Conservation (phyloP, 306 rosid species). For the Corylus heterophylla region DNA sequence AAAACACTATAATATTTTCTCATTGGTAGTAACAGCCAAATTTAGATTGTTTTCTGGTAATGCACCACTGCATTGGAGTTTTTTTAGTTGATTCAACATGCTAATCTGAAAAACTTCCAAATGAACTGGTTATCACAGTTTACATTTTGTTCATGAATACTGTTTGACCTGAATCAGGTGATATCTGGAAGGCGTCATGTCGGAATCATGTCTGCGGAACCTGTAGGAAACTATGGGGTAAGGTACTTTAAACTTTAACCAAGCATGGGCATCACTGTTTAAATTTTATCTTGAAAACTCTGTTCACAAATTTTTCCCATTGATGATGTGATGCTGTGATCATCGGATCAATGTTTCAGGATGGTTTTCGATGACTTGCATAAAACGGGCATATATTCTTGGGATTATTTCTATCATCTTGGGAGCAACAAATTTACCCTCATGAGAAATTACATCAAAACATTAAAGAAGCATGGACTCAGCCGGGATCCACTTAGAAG, state of each 20-base stretch:
- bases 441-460: slow-evolving; percentile 65
- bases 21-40: neutral
- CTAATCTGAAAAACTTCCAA: neutral
- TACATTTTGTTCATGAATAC: slow-evolving; percentile 8
- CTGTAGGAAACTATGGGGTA: slow-evolving; percentile 91
- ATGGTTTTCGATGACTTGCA: slow-evolving; percentile 83
- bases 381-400: slow-evolving; percentile 82
- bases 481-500: slow-evolving; percentile 71
- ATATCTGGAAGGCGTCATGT: slow-evolving; percentile 75
- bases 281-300: neutral
- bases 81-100: neutral
- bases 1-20: neutral
- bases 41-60: neutral
- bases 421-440: slow-evolving; percentile 77
- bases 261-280: slow-evolving; percentile 5
- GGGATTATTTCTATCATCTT: slow-evolving; percentile 74
- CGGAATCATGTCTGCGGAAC: slow-evolving; percentile 85
- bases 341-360: slow-evolving; percentile 47
- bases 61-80: neutral
- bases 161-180: slow-evolving; percentile 40
- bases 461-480: slow-evolving; percentile 69
- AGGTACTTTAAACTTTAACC: slow-evolving; percentile 50
- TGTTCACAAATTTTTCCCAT: neutral
- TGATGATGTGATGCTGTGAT: slow-evolving; percentile 4
- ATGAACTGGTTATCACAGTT: neutral